Percentiles rank a stretch among this genome's conserved stretches.
Conservation (phyloP, 306 rosid species). For the Vigna reflexopilosa region DNA sequence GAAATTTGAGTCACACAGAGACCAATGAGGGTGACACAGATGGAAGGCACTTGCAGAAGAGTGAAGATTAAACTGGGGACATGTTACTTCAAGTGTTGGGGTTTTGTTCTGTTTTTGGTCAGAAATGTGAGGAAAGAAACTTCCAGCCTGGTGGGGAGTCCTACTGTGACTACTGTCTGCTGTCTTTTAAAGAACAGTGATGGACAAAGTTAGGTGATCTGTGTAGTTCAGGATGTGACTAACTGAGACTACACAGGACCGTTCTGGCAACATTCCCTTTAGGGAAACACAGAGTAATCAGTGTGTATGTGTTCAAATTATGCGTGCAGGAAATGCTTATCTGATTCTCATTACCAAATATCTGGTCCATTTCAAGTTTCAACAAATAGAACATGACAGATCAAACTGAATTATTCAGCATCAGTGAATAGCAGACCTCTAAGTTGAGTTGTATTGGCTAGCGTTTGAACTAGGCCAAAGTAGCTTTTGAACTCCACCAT, state of each 20-base stretch:
- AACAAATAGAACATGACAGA: constrained; percentile 35
- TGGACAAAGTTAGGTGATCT: constrained; percentile 39
- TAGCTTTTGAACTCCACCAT: constrained; percentile 6
- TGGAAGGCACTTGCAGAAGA: constrained; percentile 38
- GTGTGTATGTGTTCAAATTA: background rate
- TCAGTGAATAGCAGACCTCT: constrained; percentile 18
- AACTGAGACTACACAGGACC: constrained; percentile 70
- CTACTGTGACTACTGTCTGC: constrained; percentile 43
- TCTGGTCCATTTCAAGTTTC: constrained; percentile 15
- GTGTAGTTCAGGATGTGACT: constrained; percentile 72
- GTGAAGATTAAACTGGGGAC: constrained; percentile 40
- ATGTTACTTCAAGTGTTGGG: constrained; percentile 49
- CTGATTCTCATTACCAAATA: background rate
- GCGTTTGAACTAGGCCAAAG: constrained; percentile 34
- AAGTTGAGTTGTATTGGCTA: constrained; percentile 30
- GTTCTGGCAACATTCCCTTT: constrained; percentile 61
- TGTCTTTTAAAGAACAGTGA: constrained; percentile 44
- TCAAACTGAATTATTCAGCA: constrained; percentile 40
- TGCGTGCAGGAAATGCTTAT: constrained; percentile 8
- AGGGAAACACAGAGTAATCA: constrained; percentile 42
- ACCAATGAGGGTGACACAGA: constrained; percentile 28
- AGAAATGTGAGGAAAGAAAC: constrained; percentile 34
- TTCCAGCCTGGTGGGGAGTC: constrained; percentile 45
- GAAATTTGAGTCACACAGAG: constrained; percentile 43
- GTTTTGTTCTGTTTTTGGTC: constrained; percentile 45